phyloP scores from a whole-genome alignment of 495 filamentous ascomycete species.

The Haplographium delicatum region DNA sequence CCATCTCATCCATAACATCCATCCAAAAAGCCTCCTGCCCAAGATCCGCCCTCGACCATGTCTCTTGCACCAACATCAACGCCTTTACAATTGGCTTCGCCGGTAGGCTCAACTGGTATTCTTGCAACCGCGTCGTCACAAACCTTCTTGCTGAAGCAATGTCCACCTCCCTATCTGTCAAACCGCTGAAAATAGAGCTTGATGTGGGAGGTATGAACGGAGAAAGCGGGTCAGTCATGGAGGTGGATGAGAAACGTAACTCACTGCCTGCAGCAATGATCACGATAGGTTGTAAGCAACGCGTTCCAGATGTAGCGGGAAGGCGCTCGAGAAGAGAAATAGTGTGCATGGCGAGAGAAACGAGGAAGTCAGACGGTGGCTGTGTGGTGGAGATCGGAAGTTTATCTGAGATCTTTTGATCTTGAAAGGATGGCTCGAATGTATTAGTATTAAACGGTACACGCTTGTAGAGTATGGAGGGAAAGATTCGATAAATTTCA shows the following conservation, averaged over 20 bases:
- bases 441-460: slow-evolving; percentile 27
- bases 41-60: slow-evolving; percentile 45
- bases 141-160: slow-evolving; percentile 17
- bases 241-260: slow-evolving; percentile 39
- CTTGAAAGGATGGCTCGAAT: neutral
- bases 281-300: slow-evolving; percentile 50
- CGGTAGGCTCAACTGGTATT: slow-evolving; percentile 31
- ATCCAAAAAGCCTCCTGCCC: slow-evolving; percentile 43
- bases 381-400: slow-evolving; percentile 10
- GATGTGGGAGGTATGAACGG: slow-evolving; percentile 26
- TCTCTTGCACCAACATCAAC: slow-evolving; percentile 42
- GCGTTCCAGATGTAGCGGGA: slow-evolving; percentile 48
- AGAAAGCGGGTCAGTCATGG: slow-evolving; percentile 42
- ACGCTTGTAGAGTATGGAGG: slow-evolving; percentile 41
- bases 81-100: slow-evolving; percentile 49
- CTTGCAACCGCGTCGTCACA: slow-evolving; percentile 18
- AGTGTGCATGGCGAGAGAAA: slow-evolving; percentile 47
- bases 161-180: slow-evolving; percentile 20
- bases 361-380: slow-evolving; percentile 41
- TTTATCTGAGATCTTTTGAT: neutral
- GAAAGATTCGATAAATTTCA: slow-evolving; percentile 51
- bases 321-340: slow-evolving; percentile 45
- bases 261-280: slow-evolving; percentile 46
- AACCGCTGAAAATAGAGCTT: slow-evolving; percentile 10
- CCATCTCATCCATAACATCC: slow-evolving; percentile 53